Conservation (phyloP, 2,329 filamentous ascomycete genomes). For the Epichloe scottii region DNA sequence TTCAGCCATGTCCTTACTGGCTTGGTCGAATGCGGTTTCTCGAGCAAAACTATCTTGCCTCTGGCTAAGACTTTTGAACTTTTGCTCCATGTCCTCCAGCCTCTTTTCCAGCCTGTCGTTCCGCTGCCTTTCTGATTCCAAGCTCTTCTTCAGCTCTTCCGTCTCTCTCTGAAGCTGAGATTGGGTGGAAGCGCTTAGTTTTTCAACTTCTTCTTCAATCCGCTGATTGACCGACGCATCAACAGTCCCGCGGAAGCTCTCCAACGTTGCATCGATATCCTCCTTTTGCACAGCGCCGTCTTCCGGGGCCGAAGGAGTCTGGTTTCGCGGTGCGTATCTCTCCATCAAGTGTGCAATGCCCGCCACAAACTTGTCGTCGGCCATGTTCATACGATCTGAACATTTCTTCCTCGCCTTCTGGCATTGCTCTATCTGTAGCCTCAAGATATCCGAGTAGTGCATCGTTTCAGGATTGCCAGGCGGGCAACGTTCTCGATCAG, state of each 20-base stretch:
- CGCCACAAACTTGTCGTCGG: slow-evolving; percentile 4
- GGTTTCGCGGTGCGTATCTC: neutral
- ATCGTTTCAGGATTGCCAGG: slow-evolving; percentile 12
- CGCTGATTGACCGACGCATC: neutral
- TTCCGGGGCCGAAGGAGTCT: neutral
- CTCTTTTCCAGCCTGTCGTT: slow-evolving; percentile 13
- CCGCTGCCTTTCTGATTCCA: slow-evolving; percentile 2
- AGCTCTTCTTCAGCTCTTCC: slow-evolving; percentile 1
- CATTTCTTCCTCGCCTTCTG: slow-evolving; percentile 6
- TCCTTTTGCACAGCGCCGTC: neutral
- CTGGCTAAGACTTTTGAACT: slow-evolving; percentile 3
- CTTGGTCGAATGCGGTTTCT: neutral
- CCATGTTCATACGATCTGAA: slow-evolving; percentile 2
- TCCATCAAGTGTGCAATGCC: slow-evolving; percentile 1
- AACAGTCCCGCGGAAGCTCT: neutral
- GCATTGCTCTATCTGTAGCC: slow-evolving; percentile 7
- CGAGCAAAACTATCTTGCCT: neutral
- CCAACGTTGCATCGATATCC: slow-evolving; percentile 1
- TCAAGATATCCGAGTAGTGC: slow-evolving; percentile 10
- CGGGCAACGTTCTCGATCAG: slow-evolving; percentile 9
- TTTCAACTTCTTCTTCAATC: neutral
- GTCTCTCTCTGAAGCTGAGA: slow-evolving; percentile 3
- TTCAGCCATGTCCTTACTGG: neutral
- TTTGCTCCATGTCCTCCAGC: slow-evolving; percentile 11
- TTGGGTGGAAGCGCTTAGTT: neutral